Percentiles rank a stretch among this genome's conserved stretches.
These are phyloP conservation scores for Russula sp. DNA, from an alignment of 768 basidiomycete species.

Conservation along the genomic window DNA sequence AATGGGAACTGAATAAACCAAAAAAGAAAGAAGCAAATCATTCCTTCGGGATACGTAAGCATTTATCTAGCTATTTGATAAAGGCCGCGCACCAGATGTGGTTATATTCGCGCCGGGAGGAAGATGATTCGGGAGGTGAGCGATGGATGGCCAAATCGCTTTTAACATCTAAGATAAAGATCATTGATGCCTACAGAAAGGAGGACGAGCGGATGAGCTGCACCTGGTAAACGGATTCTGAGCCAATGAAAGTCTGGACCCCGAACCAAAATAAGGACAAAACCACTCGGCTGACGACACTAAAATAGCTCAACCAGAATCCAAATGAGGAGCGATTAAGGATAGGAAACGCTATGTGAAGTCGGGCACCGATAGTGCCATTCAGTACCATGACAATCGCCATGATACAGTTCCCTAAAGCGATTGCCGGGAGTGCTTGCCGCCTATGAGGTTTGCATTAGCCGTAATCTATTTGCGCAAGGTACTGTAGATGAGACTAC, in stretches of 20 bases:
- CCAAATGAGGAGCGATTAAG: slow-evolving; percentile 86
- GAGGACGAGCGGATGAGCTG: not conserved
- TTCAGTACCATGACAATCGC: slow-evolving; percentile 72
- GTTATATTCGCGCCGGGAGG: slow-evolving; percentile 59
- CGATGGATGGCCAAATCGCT: slow-evolving; percentile 77
- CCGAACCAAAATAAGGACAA: slow-evolving; percentile 84
- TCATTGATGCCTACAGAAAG: not conserved
- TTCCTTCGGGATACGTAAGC: slow-evolving; percentile 41
- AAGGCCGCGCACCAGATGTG: slow-evolving; percentile 46
- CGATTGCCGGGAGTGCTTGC: slow-evolving; percentile 66
- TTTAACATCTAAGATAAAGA: slow-evolving; percentile 55
- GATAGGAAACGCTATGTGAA: slow-evolving; percentile 74
- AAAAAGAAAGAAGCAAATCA: slow-evolving; percentile 73
- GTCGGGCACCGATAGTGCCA: slow-evolving; percentile 71
- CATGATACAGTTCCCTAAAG: slow-evolving; percentile 69
- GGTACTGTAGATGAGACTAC: slow-evolving; percentile 20
- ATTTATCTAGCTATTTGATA: not conserved
- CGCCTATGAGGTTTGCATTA: slow-evolving; percentile 41
- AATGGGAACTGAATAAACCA: slow-evolving; percentile 77
- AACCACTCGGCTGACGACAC: slow-evolving; percentile 70
- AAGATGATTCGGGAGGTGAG: slow-evolving; percentile 61
- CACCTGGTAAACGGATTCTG: slow-evolving; percentile 71
- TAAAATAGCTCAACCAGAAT: slow-evolving; percentile 88
- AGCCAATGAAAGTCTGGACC: slow-evolving; percentile 57
- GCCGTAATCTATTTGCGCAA: not conserved